Conservation (phyloP, 1,139 yeast genomes). For the Nadsonia commutata region DNA sequence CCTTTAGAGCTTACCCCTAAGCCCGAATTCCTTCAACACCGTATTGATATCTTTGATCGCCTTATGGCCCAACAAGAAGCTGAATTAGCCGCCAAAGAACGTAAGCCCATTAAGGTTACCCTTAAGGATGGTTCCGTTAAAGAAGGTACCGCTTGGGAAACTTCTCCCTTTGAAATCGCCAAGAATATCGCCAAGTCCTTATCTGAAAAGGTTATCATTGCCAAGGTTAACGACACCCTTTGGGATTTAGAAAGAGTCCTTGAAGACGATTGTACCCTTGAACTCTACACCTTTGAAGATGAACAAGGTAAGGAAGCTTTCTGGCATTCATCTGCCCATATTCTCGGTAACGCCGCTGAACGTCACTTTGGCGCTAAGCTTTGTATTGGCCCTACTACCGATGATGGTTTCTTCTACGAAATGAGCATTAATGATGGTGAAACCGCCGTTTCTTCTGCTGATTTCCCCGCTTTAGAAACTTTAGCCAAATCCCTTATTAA, state of each 20-base stretch:
- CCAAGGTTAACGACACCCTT: conserved; percentile 76
- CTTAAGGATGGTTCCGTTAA: conserved; percentile 74
- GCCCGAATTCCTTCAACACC: conserved; percentile 68
- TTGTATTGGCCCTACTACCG: conserved; percentile 92
- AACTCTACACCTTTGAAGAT: conserved; percentile 63
- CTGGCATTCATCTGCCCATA: conserved; percentile 99
- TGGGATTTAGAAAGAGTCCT: conserved; percentile 97
- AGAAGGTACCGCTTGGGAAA: conserved; percentile 76
- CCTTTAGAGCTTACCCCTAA: conserved; percentile 36
- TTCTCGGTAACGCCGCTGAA: conserved; percentile 96
- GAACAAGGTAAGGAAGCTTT: conserved; percentile 91
- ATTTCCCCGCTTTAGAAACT: conserved; percentile 72
- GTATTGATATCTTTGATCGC: conserved; percentile 67
- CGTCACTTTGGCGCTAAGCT: conserved; percentile 91
- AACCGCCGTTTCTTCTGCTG: conserved; percentile 62
- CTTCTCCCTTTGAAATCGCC: conserved; percentile 81
- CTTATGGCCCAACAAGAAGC: conserved; percentile 69
- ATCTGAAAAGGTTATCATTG: conserved; percentile 73
- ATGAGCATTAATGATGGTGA: conserved; percentile 78
- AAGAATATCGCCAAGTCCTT: conserved; percentile 75
- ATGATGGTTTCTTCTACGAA: conserved; percentile 95
- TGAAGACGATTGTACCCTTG: conserved; percentile 56
- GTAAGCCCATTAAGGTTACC: conserved; percentile 58
- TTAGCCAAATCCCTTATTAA: conserved; percentile 85
- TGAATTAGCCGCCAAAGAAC: conserved; percentile 45